phyloP scores from a whole-genome alignment of 2,329 filamentous ascomycete species.

The Monosporascus sp. region DNA sequence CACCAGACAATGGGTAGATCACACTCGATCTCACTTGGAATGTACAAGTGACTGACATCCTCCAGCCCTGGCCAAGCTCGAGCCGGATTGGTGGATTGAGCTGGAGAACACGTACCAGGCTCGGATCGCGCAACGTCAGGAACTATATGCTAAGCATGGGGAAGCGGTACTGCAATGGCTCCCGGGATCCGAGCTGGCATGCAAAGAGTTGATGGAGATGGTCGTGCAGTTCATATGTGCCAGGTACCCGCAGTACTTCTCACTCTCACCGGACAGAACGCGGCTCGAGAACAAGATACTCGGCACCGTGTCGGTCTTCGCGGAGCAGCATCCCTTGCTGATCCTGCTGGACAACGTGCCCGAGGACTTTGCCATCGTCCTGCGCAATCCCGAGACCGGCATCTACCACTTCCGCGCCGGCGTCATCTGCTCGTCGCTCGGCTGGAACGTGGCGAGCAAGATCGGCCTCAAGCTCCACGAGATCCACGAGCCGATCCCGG shows the following conservation, averaged over 20 bases:
- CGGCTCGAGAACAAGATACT: constrained; percentile 67
- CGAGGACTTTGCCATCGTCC: constrained; percentile 76
- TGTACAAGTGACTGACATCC: not conserved
- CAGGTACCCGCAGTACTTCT: constrained; percentile 73
- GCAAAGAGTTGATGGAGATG: constrained; percentile 88
- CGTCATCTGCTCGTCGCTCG: constrained; percentile 71
- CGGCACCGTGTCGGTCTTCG: constrained; percentile 55
- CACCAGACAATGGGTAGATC: constrained; percentile 86
- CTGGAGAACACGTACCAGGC: constrained; percentile 67
- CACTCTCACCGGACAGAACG: constrained; percentile 47
- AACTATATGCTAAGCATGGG: constrained; percentile 59
- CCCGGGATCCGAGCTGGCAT: constrained; percentile 72
- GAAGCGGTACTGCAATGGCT: constrained; percentile 60
- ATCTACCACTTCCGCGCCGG: constrained; percentile 72
- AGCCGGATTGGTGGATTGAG: constrained; percentile 86
- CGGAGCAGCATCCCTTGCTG: constrained; percentile 57
- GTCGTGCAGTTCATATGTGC: constrained; percentile 71
- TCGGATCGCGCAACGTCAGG: constrained; percentile 64
- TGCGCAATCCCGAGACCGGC: constrained; percentile 67
- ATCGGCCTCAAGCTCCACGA: constrained; percentile 64
- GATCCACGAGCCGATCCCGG: constrained; percentile 72
- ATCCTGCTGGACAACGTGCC: constrained; percentile 74
- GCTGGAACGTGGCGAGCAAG: constrained; percentile 74
- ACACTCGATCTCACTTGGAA: no score
- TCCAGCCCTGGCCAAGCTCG: constrained; percentile 69